Conservation (phyloP, 768 basidiomycete species). For the Kwoniella shandongensis region DNA sequence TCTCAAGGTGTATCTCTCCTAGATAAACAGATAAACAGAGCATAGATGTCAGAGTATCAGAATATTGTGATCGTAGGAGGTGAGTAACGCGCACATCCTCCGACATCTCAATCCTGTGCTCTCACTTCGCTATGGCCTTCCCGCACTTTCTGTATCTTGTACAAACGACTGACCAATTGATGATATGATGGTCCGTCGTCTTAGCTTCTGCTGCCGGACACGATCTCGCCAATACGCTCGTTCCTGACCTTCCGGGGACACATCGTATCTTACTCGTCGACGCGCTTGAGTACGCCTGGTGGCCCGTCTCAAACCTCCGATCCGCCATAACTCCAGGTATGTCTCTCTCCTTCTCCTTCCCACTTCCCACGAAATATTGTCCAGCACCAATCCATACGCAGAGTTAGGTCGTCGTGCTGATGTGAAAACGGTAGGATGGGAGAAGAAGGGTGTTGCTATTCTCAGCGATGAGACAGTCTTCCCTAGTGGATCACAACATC, state of each 20-base stretch:
- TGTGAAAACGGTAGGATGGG: slow-evolving; percentile 44
- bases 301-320: slow-evolving; percentile 36
- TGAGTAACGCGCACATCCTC: neutral
- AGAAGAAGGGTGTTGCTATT: slow-evolving; percentile 29
- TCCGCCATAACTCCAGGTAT: slow-evolving; percentile 37
- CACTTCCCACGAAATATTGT: no score
- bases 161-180: no score
- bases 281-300: slow-evolving; percentile 30
- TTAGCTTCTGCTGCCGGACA: slow-evolving; percentile 37
- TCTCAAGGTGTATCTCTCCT: no score
- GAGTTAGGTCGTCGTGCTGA: no score
- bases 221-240: slow-evolving; percentile 28
- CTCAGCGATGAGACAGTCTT: slow-evolving; percentile 35
- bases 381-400: no score
- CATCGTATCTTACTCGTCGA: slow-evolving; percentile 45
- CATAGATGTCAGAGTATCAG: slow-evolving; percentile 21
- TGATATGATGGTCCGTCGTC: no score
- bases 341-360: neutral
- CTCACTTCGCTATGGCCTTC: neutral
- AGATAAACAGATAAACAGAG: neutral
- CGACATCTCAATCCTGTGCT: neutral
- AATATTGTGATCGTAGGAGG: slow-evolving; percentile 28
- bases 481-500: slow-evolving; percentile 21
- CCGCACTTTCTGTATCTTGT: neutral
- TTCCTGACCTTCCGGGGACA: slow-evolving; percentile 24